Evolutionary conservation across 768 basidiomycete genomes (phyloP), one percentile per base, ranked within the genome.

Genomic region (Plicaturopsis crispa): DNA sequence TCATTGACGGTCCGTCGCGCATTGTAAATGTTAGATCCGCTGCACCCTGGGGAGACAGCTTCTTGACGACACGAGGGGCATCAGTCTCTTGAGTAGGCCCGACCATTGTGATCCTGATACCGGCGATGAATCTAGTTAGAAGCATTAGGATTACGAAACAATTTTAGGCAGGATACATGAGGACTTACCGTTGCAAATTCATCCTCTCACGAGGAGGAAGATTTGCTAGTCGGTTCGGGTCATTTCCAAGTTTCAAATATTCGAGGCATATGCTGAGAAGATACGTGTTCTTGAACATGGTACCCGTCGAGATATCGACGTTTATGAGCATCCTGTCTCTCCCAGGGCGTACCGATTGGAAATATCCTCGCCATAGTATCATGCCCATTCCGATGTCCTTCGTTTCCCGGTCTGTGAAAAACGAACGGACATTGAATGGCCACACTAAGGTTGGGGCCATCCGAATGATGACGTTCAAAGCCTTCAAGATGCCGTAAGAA

Each of bases 341-440:
- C 0, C 72, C 73, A 3, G 85, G 84, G 16, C 86, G 69, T 10
- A 86, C 70, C 0, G 80, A 83, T 52, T 88, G 86, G 58, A 89
- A 88, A 39, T 83, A 86, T 0, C 86, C 86, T 3, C 85, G 69
- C 84, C 84, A 84, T 0, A 86, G 66, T 11, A 75, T 69, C 3
- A 89, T 65, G 0, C 87, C 85, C 0, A 55, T 51, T 1, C 84
- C 80, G 18, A 86, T 65, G 20, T 57, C 48, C 33, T 62, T 69
- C 6, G 60, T 68, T 36, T 76, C 82, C 1, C 59, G 53, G 17
- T 72, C 57, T 0, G 80, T 81, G 54, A 80, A 89, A 58, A 89
- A 87, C 0, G 82, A 84, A 0, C 85, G 72, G 5, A 78, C 71
- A 37, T 85, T 81, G 66, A 79, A 84, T 0, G 85, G 83, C 40